Percentiles rank a stretch among this genome's conserved stretches.
Evolutionary conservation across 768 basidiomycete species (phyloP).

Genomic region (Auricularia auricula-judae): DNA sequence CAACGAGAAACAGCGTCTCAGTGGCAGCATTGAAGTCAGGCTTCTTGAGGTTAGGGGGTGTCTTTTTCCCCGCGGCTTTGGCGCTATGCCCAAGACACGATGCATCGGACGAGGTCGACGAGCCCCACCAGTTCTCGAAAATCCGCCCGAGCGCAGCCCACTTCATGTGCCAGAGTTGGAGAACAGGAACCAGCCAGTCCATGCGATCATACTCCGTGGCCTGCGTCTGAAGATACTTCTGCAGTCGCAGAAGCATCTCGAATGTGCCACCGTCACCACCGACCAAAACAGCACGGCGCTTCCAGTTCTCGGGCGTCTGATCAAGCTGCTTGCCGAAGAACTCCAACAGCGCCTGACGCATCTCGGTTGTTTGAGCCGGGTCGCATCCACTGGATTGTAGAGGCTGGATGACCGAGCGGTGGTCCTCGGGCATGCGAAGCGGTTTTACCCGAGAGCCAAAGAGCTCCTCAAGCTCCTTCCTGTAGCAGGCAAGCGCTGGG

Average conservation of each 20-base stretch:
- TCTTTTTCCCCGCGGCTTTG: slow-evolving; percentile 15
- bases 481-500: slow-evolving; percentile 1
- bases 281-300: slow-evolving; percentile 15
- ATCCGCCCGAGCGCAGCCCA: slow-evolving; percentile 22
- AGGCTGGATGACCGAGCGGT: slow-evolving; percentile 15
- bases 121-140: slow-evolving; percentile 9
- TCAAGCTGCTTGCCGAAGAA: slow-evolving; percentile 23
- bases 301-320: slow-evolving; percentile 13
- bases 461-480: not conserved
- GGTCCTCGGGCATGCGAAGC: not conserved
- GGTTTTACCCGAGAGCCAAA: not conserved
- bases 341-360: slow-evolving; percentile 22
- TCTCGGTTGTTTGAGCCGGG: slow-evolving; percentile 18
- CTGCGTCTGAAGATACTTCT: slow-evolving; percentile 5
- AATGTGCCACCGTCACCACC: slow-evolving; percentile 28
- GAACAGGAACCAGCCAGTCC: slow-evolving; percentile 14
- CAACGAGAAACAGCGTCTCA: slow-evolving; percentile 16
- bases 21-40: slow-evolving; percentile 19
- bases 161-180: slow-evolving; percentile 23
- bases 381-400: slow-evolving; percentile 19
- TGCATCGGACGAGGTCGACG: slow-evolving; percentile 13
- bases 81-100: slow-evolving; percentile 23
- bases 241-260: slow-evolving; percentile 15
- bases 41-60: slow-evolving; percentile 23
- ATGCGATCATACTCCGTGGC: slow-evolving; percentile 14